Evolutionary conservation across 306 rosid genomes (phyloP), one percentile per base, ranked within the genome.

Genomic region (Quillaja saponaria): DNA sequence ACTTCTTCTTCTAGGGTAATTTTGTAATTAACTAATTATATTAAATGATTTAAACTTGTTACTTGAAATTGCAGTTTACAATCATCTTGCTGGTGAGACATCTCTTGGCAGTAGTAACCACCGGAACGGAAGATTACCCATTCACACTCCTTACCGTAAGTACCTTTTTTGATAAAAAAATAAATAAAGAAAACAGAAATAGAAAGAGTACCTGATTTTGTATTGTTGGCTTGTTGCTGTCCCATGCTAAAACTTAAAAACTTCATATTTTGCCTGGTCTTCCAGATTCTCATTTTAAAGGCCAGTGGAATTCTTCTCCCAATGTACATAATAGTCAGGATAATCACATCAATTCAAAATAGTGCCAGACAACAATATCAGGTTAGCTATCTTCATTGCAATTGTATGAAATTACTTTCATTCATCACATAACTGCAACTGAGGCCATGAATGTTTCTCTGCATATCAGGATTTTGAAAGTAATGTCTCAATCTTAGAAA

Each of bases 291-390:
- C 40, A 49, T 89, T 67, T 66, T 92, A 58, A 86, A 75, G 62
- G 78, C 86, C 1, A 78, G 78, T 28, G 99, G 99, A 21, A 89
- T 92, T 15, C 68, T 92, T 67, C 72, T 92, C 13, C 99, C 99
- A 1, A 89, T 92, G 90, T 86, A 81, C 63, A 52, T 87, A 75
- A 25, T 92, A 21, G 55, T 80, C 35, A 75, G 76, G 63, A 77
- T 61, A 10, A 64, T 92, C 9, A 76, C 83, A 5, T 87, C 80
- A 17, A 63, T 92, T 66, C 90, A 74, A 38, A 71, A 79, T 18
- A 61, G 72, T 28, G 28, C 73, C 65, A 60, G 48, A n/a, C 71
- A 55, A 16, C 81, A 58, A 4, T 74, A 82, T 20, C 72, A 51
- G 85, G 85, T 80, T 52, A 21, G 8, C 37, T 46, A 53, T 37